Evolutionary conservation across 441 rosid genomes (phyloP).

Genomic region (Gossypium davidsonii): DNA sequence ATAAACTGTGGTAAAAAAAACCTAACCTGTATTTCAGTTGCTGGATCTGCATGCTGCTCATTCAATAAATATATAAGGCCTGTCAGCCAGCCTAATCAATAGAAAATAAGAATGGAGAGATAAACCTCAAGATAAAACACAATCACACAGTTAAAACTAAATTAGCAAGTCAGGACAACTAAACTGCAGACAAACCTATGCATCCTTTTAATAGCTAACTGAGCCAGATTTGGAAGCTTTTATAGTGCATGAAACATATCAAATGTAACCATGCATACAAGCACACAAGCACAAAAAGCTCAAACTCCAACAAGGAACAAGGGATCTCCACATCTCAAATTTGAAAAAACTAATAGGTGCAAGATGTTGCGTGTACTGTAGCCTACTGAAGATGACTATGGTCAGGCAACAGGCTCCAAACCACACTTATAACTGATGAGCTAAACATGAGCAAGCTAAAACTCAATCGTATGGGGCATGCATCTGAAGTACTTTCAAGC

Average conservation of each 20-base stretch:
- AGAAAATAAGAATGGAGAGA: slow-evolving; percentile 45
- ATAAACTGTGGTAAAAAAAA: neutral
- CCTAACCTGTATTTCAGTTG: slow-evolving; percentile 79
- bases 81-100: slow-evolving; percentile 76
- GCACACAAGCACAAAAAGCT: neutral
- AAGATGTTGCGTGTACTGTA: neutral
- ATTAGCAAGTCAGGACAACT: neutral
- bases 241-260: neutral
- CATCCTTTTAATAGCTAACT: neutral
- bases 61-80: slow-evolving; percentile 67
- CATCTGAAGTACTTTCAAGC: neutral
- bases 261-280: neutral
- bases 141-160: neutral
- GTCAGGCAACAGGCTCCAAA: neutral
- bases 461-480: neutral
- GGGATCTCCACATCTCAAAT: neutral
- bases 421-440: neutral
- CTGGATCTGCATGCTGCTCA: slow-evolving; percentile 72
- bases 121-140: slow-evolving; percentile 30
- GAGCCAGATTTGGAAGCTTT: neutral
- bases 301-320: neutral
- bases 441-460: neutral
- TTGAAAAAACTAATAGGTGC: neutral
- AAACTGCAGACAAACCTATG: neutral
- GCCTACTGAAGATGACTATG: neutral